phyloP scores from a whole-genome alignment of 768 basidiomycete genomes.

The Exidia glandulosa region DNA sequence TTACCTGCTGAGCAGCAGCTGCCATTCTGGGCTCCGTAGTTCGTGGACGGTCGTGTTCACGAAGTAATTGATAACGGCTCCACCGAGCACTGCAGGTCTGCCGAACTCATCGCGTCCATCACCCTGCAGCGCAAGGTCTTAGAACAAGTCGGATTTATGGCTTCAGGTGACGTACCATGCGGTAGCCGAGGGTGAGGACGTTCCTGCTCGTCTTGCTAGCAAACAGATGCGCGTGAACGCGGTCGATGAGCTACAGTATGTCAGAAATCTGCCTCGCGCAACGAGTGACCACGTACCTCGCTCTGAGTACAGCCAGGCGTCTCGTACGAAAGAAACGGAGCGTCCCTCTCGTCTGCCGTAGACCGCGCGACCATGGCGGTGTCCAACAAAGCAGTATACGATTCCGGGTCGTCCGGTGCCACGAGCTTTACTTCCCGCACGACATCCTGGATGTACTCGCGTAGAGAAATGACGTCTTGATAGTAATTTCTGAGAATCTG shows the following conservation, averaged over 20 bases:
- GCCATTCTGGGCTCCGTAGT: slow-evolving; percentile 58
- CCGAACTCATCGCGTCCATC: slow-evolving; percentile 22
- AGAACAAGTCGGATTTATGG: neutral
- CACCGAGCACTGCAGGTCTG: slow-evolving; percentile 27
- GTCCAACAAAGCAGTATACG: neutral
- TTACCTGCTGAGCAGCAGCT: slow-evolving; percentile 48
- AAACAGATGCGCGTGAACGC: slow-evolving; percentile 47
- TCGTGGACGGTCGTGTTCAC: slow-evolving; percentile 68
- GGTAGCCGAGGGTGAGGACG: slow-evolving; percentile 58
- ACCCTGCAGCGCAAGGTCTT: neutral
- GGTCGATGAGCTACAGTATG: slow-evolving; percentile 42
- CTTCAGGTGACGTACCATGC: slow-evolving; percentile 32
- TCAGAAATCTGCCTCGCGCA: neutral
- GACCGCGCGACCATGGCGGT: neutral
- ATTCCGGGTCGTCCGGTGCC: neutral
- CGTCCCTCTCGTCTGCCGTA: neutral
- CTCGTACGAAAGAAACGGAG: neutral
- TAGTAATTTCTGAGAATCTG: neutral
- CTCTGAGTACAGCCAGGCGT: neutral
- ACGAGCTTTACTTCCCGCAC: neutral
- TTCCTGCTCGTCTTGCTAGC: slow-evolving; percentile 33
- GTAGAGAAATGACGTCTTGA: neutral
- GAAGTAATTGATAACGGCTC: slow-evolving; percentile 45
- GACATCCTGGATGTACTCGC: neutral
- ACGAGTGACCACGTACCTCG: neutral